These are phyloP conservation scores for Oryza meyeriana DNA, from an alignment of 176 grass and related monocot species.

Conservation along the genomic window DNA sequence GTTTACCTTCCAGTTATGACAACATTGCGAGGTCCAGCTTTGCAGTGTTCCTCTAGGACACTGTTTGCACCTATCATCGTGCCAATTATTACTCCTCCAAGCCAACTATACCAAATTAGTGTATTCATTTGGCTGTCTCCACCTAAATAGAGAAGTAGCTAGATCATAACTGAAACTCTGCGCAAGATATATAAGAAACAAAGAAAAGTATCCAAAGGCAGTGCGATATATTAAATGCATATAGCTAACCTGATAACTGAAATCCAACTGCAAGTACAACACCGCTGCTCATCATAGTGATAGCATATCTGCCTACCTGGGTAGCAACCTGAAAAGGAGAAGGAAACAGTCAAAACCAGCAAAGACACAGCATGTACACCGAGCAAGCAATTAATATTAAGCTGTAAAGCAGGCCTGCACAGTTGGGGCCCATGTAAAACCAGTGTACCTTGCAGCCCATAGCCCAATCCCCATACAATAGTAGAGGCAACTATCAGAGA, in stretches of 20 bases:
- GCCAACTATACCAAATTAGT: conserved; percentile 99
- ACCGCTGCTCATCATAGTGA: conserved; percentile 96
- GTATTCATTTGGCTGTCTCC: conserved; percentile 79
- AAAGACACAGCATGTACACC: not conserved
- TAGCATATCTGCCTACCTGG: conserved; percentile 73
- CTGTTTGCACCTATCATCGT: conserved; percentile 90
- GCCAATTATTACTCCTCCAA: conserved; percentile 93
- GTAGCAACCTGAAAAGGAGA: conserved; percentile 59
- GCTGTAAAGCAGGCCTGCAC: not conserved
- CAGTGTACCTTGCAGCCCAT: not conserved
- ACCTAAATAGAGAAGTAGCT: conserved; percentile 37
- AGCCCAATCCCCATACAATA: not conserved
- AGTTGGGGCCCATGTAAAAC: not conserved
- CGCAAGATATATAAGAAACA: not conserved
- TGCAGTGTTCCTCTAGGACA: conserved; percentile 93
- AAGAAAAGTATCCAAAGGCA: conserved; percentile 10
- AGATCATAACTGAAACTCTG: not conserved
- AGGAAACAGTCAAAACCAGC: not conserved
- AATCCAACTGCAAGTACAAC: conserved; percentile 83
- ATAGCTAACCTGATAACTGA: conserved; percentile 81
- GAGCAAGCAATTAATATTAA: not conserved
- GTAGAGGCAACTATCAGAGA: not conserved
- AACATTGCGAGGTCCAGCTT: conserved; percentile 92
- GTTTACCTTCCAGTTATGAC: conserved; percentile 95
- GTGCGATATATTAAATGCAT: not conserved